A percentile compares a stretch with the other conserved stretches of the same genome.
Conservation (phyloP, 441 rosid species). For the Gossypium gossypioides region DNA sequence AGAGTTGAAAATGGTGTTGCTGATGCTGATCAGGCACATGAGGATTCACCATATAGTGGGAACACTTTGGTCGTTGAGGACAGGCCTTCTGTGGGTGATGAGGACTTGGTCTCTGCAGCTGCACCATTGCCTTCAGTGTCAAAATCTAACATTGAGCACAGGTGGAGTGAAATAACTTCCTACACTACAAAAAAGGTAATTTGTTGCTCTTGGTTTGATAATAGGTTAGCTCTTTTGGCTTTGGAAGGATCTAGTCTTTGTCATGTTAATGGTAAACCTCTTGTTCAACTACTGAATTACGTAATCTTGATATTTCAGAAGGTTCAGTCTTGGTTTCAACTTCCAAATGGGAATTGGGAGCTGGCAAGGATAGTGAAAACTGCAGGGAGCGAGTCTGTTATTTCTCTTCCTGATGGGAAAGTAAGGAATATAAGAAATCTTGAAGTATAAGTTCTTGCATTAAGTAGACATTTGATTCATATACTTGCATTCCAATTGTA, state of each 20-base stretch:
- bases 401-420: slow-evolving; percentile 67
- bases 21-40: slow-evolving; percentile 30
- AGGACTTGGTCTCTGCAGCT: slow-evolving; percentile 36
- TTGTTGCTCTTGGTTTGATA: neutral
- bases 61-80: slow-evolving; percentile 31
- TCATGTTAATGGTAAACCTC: neutral
- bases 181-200: slow-evolving; percentile 72
- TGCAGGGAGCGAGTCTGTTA: slow-evolving; percentile 54
- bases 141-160: slow-evolving; percentile 36
- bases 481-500: slow-evolving; percentile 19
- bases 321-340: slow-evolving; percentile 81
- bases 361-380: slow-evolving; percentile 63
- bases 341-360: slow-evolving; percentile 80
- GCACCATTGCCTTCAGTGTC: slow-evolving; percentile 41
- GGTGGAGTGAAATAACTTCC: slow-evolving; percentile 74
- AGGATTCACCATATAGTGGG: slow-evolving; percentile 75
- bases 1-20: slow-evolving; percentile 25
- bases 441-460: slow-evolving; percentile 7
- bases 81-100: slow-evolving; percentile 38
- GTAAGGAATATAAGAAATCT: slow-evolving; percentile 34
- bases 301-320: slow-evolving; percentile 38
- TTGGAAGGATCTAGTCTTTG: neutral
- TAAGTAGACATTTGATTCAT: slow-evolving; percentile 12
- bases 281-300: neutral
- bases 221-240: neutral